Evolutionary conservation across 306 rosid genomes (phyloP).

Genomic region (Malus domestica): DNA sequence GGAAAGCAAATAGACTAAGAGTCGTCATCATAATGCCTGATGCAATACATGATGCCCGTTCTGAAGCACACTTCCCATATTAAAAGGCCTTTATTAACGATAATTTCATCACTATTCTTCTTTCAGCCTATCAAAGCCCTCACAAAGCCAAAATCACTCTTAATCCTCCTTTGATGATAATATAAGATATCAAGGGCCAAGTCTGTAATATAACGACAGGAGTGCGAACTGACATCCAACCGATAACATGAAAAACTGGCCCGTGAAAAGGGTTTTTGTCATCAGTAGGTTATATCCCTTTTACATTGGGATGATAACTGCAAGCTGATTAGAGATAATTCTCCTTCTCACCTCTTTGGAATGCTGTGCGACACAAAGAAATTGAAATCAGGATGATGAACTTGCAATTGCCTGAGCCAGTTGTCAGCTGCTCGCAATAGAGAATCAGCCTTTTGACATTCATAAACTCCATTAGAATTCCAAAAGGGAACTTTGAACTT

Average conservation of each 20-base stretch:
- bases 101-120: conserved; percentile 5
- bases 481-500: conserved; percentile 66
- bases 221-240: conserved; percentile 13
- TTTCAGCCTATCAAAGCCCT: conserved; percentile 10
- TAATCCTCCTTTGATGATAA: conserved; percentile 3
- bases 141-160: not conserved
- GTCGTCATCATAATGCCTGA: conserved; percentile 3
- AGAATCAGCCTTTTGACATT: conserved; percentile 54
- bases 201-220: conserved; percentile 5
- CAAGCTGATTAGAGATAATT: not conserved
- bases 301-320: conserved; percentile 9
- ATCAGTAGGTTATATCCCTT: conserved; percentile 5
- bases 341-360: conserved; percentile 39
- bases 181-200: conserved; percentile 1
- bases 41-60: conserved; percentile 4
- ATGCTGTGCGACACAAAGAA: conserved; percentile 50
- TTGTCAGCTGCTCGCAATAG: conserved; percentile 59
- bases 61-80: not conserved
- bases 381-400: conserved; percentile 71
- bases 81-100: conserved; percentile 11
- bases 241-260: conserved; percentile 14
- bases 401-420: conserved; percentile 60
- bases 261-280: not conserved
- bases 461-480: conserved; percentile 55
- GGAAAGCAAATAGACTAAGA: not conserved